Evolutionary conservation across 441 rosid species (phyloP).

Genomic region (Syzygium syzygioides): DNA sequence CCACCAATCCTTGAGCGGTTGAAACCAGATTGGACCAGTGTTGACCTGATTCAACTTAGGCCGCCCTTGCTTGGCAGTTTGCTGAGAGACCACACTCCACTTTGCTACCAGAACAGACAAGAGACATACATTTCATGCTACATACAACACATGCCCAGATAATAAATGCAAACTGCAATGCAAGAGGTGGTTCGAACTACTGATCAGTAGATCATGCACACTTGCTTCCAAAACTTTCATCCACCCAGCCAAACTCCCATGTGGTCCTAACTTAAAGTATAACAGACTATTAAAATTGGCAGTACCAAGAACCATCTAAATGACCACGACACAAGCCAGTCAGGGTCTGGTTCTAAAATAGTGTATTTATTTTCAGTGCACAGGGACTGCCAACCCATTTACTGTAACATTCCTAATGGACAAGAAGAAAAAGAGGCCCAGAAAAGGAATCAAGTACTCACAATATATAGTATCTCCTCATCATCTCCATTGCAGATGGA

Average conservation of each 20-base stretch:
- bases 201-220: not conserved
- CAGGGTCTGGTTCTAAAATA: not conserved
- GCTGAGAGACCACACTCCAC: not conserved
- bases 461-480: slow-evolving; percentile 42
- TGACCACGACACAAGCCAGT: not conserved
- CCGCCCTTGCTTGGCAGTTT: not conserved
- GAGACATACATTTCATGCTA: not conserved
- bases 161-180: not conserved
- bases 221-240: not conserved
- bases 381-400: not conserved
- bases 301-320: not conserved
- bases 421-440: not conserved
- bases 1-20: not conserved
- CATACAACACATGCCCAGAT: not conserved
- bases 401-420: not conserved
- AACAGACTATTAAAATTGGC: not conserved
- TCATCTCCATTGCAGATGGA: slow-evolving; percentile 50
- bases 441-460: slow-evolving; percentile 28
- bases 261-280: not conserved
- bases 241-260: not conserved
- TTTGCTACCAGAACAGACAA: not conserved
- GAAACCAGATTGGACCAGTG: not conserved
- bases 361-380: not conserved
- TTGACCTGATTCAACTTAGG: not conserved
- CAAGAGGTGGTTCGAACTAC: not conserved